phyloP scores from a whole-genome alignment of 23 red algal genomes.

The Gracilaria domingensis region DNA sequence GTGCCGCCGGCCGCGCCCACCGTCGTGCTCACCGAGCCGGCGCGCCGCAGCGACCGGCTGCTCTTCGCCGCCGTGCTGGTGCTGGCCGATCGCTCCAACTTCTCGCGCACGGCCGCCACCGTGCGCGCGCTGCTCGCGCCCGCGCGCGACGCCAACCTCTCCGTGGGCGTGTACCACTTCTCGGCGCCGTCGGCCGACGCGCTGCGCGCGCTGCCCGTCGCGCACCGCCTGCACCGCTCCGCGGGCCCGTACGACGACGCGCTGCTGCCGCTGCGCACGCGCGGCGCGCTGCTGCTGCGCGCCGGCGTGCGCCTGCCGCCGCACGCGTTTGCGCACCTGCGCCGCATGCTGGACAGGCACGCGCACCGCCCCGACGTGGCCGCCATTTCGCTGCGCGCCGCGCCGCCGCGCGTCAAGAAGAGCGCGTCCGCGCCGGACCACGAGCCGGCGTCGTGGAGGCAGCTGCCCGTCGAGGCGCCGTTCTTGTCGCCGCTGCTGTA shows the following conservation, averaged over 20 bases:
- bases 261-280: background rate
- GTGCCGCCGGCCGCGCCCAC: background rate
- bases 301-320: background rate
- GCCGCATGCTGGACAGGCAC: background rate
- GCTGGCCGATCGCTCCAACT: background rate
- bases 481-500: slow-evolving; percentile 11
- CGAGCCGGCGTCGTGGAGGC: background rate
- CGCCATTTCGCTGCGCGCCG: slow-evolving; percentile 25
- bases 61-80: background rate
- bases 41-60: background rate
- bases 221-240: slow-evolving; percentile 12
- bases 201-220: background rate
- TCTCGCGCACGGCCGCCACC: background rate
- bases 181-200: background rate
- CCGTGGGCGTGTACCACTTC: slow-evolving; percentile 2
- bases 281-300: slow-evolving; percentile 13
- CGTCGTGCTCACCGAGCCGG: background rate
- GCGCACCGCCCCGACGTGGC: slow-evolving; percentile 30
- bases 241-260: slow-evolving; percentile 11
- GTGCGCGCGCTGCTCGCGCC: background rate
- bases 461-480: background rate
- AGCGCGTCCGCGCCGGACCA: slow-evolving; percentile 5
- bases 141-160: background rate
- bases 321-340: background rate
- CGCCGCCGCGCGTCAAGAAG: background rate